phyloP scores from a whole-genome alignment of 768 basidiomycete genomes.

The Botryobasidium botryosum region DNA sequence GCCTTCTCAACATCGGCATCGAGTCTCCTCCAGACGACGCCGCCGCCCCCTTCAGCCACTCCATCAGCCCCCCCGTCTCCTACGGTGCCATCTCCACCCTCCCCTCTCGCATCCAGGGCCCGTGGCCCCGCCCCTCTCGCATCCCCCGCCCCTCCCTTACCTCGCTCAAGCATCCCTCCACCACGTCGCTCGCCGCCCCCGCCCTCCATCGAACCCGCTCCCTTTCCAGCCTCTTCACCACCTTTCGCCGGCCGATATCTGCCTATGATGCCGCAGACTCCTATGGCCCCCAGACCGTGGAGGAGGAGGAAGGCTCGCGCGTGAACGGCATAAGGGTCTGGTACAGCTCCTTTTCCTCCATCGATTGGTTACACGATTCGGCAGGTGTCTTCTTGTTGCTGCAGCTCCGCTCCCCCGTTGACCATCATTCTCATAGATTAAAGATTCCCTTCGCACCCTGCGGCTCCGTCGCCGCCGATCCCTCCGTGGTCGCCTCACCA shows the following conservation, averaged over 20 bases:
- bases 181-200: neutral
- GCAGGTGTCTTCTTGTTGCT: conserved; percentile 17
- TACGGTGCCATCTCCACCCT: conserved; percentile 6
- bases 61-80: conserved; percentile 3
- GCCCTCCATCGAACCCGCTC: conserved; percentile 7
- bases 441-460: conserved; percentile 72
- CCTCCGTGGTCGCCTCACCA: conserved; percentile 42
- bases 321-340: conserved; percentile 80
- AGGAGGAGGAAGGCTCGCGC: conserved; percentile 32
- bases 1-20: conserved; percentile 6
- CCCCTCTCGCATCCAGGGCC: conserved; percentile 1
- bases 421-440: conserved; percentile 33
- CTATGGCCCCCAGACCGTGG: conserved; percentile 7
- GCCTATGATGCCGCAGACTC: conserved; percentile 9
- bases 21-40: neutral
- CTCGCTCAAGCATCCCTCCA: neutral
- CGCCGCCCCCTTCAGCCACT: neutral
- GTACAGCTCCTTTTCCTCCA: conserved; percentile 80
- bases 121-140: neutral
- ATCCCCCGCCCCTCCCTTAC: neutral
- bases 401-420: conserved; percentile 10
- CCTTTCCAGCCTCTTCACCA: conserved; percentile 4
- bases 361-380: conserved; percentile 94
- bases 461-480: conserved; percentile 56
- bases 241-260: conserved; percentile 9